Percentiles rank a stretch among this genome's conserved stretches.
Conservation (phyloP, 441 rosid genomes). For the Melastoma candidum region DNA sequence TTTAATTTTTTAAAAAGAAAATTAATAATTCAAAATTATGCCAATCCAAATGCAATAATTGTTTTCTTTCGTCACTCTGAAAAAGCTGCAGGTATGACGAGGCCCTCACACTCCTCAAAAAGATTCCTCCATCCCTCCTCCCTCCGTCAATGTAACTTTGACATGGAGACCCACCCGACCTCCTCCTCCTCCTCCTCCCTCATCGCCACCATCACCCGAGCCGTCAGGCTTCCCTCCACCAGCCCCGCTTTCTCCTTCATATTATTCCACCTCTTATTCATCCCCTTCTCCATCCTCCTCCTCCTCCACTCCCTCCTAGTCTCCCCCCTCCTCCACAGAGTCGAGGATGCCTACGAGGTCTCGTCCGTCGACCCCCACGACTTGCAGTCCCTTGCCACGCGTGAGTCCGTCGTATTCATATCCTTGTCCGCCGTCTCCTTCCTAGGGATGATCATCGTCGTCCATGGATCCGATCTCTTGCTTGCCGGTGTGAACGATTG, state of each 20-base stretch:
- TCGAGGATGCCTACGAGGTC: conserved; percentile 4
- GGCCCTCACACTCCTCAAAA: no score
- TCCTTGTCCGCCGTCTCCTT: not conserved
- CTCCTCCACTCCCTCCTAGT: conserved; percentile 1
- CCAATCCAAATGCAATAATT: no score
- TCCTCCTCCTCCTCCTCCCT: not conserved
- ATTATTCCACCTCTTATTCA: not conserved
- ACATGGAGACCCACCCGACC: no score
- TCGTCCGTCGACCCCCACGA: not conserved
- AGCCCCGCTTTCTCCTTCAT: not conserved
- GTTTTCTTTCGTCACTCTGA: no score
- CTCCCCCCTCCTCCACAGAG: not conserved
- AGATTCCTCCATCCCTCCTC: no score
- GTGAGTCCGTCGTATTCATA: not conserved
- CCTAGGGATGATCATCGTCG: not conserved
- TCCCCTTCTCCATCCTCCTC: conserved; percentile 5
- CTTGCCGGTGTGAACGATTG: not conserved
- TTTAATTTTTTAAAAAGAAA: no score
- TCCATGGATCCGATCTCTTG: conserved; percentile 1
- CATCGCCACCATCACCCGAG: not conserved
- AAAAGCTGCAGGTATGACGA: no score
- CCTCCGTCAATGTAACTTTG: no score
- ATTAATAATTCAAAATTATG: no score
- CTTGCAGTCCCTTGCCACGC: not conserved
- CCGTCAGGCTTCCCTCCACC: not conserved